Conservation (phyloP, 495 filamentous ascomycete genomes). For the Penicillium bialowiezense region DNA sequence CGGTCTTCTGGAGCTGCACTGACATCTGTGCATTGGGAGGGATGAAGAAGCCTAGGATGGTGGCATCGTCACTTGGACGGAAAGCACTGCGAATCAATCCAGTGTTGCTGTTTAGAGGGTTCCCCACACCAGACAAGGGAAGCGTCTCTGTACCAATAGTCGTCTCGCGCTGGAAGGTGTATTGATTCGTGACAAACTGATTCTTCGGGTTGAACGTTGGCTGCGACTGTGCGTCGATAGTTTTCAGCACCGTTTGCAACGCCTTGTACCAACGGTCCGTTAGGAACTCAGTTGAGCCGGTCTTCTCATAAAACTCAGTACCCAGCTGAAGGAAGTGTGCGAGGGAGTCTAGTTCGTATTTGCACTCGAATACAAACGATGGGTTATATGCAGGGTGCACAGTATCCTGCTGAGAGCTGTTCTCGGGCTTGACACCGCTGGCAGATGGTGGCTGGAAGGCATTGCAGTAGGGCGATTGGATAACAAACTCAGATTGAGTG, state of each 20-base stretch:
- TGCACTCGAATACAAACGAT: slow-evolving; percentile 90
- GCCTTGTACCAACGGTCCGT: slow-evolving; percentile 78
- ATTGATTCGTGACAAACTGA: slow-evolving; percentile 66
- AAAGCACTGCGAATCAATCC: slow-evolving; percentile 90
- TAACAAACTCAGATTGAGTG: slow-evolving; percentile 92
- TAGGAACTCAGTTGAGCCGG: slow-evolving; percentile 72
- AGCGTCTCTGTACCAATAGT: slow-evolving; percentile 87
- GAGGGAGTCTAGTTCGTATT: slow-evolving; percentile 96
- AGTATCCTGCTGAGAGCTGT: slow-evolving; percentile 73
- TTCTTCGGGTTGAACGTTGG: slow-evolving; percentile 72
- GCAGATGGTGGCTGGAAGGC: slow-evolving; percentile 93
- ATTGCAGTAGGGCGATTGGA: slow-evolving; percentile 94
- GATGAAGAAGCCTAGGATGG: slow-evolving; percentile 92
- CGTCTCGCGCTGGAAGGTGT: slow-evolving; percentile 82
- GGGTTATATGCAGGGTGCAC: slow-evolving; percentile 88
- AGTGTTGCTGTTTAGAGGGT: slow-evolving; percentile 82
- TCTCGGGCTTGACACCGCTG: slow-evolving; percentile 64
- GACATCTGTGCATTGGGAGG: slow-evolving; percentile 96
- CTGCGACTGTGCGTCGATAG: slow-evolving; percentile 74
- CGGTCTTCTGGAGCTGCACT: slow-evolving; percentile 78
- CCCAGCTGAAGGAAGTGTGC: slow-evolving; percentile 84
- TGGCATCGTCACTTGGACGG: slow-evolving; percentile 96
- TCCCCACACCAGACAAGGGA: slow-evolving; percentile 76
- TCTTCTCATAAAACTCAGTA: slow-evolving; percentile 82
- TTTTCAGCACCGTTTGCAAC: slow-evolving; percentile 65